Evolutionary conservation across 2,329 filamentous ascomycete species (phyloP).

Genomic region (Metarhizium robertsii): DNA sequence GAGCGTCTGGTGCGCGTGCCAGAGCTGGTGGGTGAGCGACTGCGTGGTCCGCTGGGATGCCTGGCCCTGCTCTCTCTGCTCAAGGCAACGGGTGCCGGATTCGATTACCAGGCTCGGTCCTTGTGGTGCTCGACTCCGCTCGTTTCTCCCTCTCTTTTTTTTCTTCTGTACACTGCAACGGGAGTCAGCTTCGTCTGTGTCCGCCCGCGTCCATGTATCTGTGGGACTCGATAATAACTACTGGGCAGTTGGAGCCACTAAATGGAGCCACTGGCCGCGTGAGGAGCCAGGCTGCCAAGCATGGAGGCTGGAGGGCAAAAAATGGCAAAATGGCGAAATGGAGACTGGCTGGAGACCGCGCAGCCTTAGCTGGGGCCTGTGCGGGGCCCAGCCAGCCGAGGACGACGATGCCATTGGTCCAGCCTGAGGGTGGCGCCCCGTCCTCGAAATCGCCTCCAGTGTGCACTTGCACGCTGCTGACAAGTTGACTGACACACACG

Average conservation of each 20-base stretch:
- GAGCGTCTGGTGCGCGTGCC: too few species aligned
- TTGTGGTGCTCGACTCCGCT: too few species aligned
- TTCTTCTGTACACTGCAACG: neutral
- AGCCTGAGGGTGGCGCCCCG: neutral
- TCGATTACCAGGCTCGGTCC: neutral
- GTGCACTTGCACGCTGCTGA: neutral
- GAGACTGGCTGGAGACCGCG: conserved; percentile 3
- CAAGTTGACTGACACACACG: too few species aligned
- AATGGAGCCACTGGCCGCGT: too few species aligned
- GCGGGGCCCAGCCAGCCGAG: conserved; percentile 17
- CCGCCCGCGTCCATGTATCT: neutral
- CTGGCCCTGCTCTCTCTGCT: neutral
- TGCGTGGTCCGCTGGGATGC: neutral
- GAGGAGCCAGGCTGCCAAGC: too few species aligned
- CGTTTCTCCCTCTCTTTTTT: too few species aligned
- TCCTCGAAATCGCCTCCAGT: neutral
- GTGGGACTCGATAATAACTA: neutral
- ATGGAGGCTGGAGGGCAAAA: neutral
- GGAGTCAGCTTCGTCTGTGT: neutral
- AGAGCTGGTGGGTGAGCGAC: neutral
- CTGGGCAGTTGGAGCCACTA: neutral
- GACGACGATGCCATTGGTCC: conserved; percentile 4
- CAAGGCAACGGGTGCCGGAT: neutral
- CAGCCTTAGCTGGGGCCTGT: conserved; percentile 15
- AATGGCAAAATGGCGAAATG: neutral